These are phyloP conservation scores for Moesziomyces sp. DNA, from an alignment of 1,284 basidiomycete species.

Conservation along the genomic window DNA sequence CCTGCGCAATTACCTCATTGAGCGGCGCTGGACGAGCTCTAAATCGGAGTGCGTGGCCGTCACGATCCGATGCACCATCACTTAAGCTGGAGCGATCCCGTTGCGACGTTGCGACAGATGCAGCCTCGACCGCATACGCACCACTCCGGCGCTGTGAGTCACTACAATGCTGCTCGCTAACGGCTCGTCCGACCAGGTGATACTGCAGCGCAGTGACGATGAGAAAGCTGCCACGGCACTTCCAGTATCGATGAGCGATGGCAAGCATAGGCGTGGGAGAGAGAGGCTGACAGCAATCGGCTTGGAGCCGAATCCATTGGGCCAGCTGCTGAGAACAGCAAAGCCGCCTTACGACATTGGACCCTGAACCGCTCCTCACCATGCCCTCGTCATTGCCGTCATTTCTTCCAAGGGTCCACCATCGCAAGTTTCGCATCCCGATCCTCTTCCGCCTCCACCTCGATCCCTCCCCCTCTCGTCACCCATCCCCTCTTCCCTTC, in stretches of 20 bases:
- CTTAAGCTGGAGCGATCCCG: slow-evolving; percentile 2
- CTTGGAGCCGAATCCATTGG: neutral
- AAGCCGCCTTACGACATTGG: slow-evolving; percentile 11
- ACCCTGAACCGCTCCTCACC: slow-evolving; percentile 3
- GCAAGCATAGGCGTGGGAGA: too few species aligned
- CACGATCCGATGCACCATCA: slow-evolving; percentile 13
- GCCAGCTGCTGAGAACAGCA: neutral
- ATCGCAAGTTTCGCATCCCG: slow-evolving; percentile 2
- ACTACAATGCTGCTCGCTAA: too few species aligned
- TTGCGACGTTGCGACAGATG: neutral
- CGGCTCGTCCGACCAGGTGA: too few species aligned
- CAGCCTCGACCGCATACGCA: too few species aligned
- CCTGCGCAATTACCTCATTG: slow-evolving; percentile 32
- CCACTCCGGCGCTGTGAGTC: too few species aligned
- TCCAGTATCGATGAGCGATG: too few species aligned
- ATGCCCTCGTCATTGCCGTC: slow-evolving; percentile 11
- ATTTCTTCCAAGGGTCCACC: slow-evolving; percentile 29
- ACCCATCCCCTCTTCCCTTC: neutral
- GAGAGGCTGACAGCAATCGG: too few species aligned
- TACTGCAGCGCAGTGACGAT: too few species aligned
- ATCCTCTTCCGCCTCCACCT: slow-evolving; percentile 5
- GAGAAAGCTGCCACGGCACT: too few species aligned
- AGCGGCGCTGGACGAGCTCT: slow-evolving; percentile 1
- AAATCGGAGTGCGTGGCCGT: neutral
- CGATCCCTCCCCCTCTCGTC: slow-evolving; percentile 3